Evolutionary conservation across 2,329 filamentous ascomycete genomes (phyloP).

Genomic region (Cryphonectria nitschkei): DNA sequence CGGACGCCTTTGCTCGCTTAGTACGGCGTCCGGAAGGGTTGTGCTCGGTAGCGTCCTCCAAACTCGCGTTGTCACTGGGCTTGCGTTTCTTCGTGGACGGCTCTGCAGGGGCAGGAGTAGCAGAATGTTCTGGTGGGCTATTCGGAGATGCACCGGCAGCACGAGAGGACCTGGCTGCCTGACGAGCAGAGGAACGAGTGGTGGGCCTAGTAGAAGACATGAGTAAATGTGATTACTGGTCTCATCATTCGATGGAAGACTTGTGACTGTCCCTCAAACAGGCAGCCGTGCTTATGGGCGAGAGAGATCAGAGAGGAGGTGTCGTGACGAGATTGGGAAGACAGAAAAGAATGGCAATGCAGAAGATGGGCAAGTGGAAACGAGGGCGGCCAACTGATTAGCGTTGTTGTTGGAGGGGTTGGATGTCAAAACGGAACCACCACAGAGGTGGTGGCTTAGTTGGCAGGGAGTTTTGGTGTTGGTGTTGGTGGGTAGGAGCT

Average conservation of each 20-base stretch:
- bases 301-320: background rate
- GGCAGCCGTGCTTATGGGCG: conserved; percentile 25
- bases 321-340: conserved; percentile 10
- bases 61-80: conserved; percentile 58
- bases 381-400: conserved; percentile 12
- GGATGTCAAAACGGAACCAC: conserved; percentile 6
- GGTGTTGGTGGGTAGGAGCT: conserved; percentile 1
- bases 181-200: conserved; percentile 91
- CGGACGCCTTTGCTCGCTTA: conserved; percentile 72
- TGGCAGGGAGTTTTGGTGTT: conserved; percentile 6
- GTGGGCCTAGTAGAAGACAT: conserved; percentile 84
- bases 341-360: background rate
- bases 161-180: conserved; percentile 68
- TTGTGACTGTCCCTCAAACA: conserved; percentile 6
- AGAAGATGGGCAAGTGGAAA: conserved; percentile 11
- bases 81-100: conserved; percentile 74
- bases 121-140: conserved; percentile 46
- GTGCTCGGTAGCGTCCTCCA: conserved; percentile 37
- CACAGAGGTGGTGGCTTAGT: conserved; percentile 9
- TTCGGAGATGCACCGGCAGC: conserved; percentile 44
- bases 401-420: background rate
- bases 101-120: conserved; percentile 42
- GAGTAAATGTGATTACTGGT: conserved; percentile 56
- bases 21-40: conserved; percentile 58
- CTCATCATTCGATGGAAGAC: conserved; percentile 30